Conservation (phyloP, 2,329 filamentous ascomycete species). For the Fonsecaea monophora region DNA sequence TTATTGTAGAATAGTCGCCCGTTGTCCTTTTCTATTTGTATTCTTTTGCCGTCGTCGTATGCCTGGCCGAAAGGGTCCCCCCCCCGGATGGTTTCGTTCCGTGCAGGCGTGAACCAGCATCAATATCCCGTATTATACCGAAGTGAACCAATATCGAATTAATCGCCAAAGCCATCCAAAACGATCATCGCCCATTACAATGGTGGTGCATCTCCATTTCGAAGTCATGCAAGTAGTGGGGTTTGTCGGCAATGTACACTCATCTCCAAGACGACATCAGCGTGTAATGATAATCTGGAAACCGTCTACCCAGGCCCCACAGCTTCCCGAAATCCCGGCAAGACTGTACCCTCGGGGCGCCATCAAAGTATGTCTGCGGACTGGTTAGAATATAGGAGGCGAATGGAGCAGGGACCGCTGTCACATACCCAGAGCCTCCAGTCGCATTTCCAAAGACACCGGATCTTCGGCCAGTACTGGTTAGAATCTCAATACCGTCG, state of each 20-base stretch:
- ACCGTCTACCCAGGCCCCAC: constrained; percentile 80
- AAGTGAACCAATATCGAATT: constrained; percentile 12
- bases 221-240: not conserved
- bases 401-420: not conserved
- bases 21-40: not conserved
- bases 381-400: constrained; percentile 13
- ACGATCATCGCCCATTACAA: constrained; percentile 7
- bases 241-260: not conserved
- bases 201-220: constrained; percentile 4
- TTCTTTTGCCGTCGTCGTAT: constrained; percentile 26
- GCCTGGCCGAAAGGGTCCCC: constrained; percentile 19
- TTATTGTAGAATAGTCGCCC: constrained; percentile 12
- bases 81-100: constrained; percentile 6
- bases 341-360: constrained; percentile 88
- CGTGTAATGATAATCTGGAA: constrained; percentile 81
- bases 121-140: constrained; percentile 16
- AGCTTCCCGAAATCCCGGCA: constrained; percentile 84
- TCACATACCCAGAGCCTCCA: constrained; percentile 80
- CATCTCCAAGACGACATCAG: constrained; percentile 49
- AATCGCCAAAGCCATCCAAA: constrained; percentile 7
- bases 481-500: constrained; percentile 87
- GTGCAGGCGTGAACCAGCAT: constrained; percentile 17
- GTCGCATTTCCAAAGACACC: constrained; percentile 80
- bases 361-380: constrained; percentile 77
- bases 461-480: constrained; percentile 85